Evolutionary conservation across 1,284 basidiomycete genomes (phyloP), one percentile per base, ranked within the genome.

Genomic region (Fomitopsis palustris): DNA sequence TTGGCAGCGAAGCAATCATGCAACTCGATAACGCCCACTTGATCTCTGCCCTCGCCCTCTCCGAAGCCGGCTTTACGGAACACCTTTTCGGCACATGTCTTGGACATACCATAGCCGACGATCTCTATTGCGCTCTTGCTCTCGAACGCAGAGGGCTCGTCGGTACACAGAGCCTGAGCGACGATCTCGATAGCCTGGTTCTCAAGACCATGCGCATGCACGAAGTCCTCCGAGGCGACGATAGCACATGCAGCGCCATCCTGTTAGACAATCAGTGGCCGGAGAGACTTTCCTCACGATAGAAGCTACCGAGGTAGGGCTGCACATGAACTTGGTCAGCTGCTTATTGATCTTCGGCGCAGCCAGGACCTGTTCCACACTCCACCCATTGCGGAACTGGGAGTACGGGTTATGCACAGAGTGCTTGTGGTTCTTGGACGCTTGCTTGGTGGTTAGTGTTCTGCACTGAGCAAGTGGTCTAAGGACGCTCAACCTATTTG

Each of bases 101-200:
- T 86, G 0, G 89, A 81, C 91, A 95, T 94, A 43, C 77, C 74
- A 61, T 86, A 91, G 2, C 89, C 90, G 23, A 88, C 82, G 6
- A 91, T 76, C 58, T 92, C 86, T 83, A 93, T 92, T 0, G 88
- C 81, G 64, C 84, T 88, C 38, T 74, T 74, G 58, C 80, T 81
- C 60, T 90, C 84, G 62, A 90, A 91, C 1, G 89, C 81, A 6
- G 71, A 70, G 0, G 83, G 77, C 16, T 78, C 76, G 66, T 93
- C 91, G 0, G 91, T 93, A 21, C 79, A 77, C 49, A 92, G 75
- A 16, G 78, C 81, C 63, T 84, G 81, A 0, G 83, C 81, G 14
- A 89, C 83, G 45, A 92, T 86, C 69, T 94, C 92, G 61, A 93
- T 91, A 2, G 92, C 92, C 68, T 95, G 92, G 70, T 94, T 94